Percentiles rank a stretch among this genome's conserved stretches.
Conservation (phyloP, 2,329 filamentous ascomycete species). For the Fusarium sp. region DNA sequence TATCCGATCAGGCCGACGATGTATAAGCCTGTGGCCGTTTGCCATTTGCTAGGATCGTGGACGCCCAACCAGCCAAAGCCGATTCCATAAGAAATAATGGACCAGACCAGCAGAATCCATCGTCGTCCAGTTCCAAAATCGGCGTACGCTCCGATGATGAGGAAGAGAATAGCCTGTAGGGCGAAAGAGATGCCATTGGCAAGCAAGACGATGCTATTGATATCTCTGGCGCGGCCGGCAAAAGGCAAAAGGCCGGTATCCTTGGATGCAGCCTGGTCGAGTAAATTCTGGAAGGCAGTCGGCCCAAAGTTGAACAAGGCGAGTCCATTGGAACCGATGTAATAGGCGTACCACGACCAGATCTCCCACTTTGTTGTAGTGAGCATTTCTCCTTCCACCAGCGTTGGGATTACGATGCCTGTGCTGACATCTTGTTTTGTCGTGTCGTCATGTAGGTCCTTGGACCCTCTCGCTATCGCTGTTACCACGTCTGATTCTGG, state of each 20-base stretch:
- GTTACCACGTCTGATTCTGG: background rate
- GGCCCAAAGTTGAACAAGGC: constrained; percentile 74
- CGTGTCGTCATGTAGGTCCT: background rate
- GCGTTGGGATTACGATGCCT: constrained; percentile 21
- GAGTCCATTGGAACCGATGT: constrained; percentile 74
- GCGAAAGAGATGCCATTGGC: constrained; percentile 77
- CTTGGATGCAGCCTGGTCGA: constrained; percentile 69
- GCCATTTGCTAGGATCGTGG: constrained; percentile 70
- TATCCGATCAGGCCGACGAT: constrained; percentile 75
- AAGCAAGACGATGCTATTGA: constrained; percentile 74
- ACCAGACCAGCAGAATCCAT: constrained; percentile 71
- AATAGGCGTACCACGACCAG: constrained; percentile 59
- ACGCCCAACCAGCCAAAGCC: constrained; percentile 77
- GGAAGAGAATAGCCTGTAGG: constrained; percentile 69
- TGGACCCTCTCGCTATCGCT: background rate
- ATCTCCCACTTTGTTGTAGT: constrained; percentile 37
- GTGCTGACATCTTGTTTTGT: constrained; percentile 4
- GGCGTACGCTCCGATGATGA: constrained; percentile 64
- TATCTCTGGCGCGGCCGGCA: constrained; percentile 66
- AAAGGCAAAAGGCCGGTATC: constrained; percentile 65
- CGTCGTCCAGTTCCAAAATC: constrained; percentile 76
- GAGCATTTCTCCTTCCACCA: constrained; percentile 28
- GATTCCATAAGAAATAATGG: constrained; percentile 70
- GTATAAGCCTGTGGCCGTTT: constrained; percentile 70
- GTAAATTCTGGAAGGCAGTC: constrained; percentile 73